Evolutionary conservation across 768 basidiomycete species (phyloP).

Genomic region (Mycena vitilis): DNA sequence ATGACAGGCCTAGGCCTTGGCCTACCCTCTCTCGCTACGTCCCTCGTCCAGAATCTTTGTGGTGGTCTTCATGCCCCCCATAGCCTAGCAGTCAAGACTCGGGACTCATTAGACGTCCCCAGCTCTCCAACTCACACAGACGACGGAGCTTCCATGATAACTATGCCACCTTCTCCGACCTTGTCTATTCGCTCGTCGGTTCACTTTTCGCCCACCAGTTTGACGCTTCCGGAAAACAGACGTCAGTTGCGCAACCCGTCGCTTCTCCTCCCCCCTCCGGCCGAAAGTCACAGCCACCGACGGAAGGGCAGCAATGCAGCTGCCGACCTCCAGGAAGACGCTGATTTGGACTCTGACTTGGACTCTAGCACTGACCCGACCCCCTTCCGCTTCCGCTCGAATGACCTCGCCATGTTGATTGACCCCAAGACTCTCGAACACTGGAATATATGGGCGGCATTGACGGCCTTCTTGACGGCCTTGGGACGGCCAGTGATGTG

Average conservation of each 20-base stretch:
- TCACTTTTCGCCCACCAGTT: slow-evolving; percentile 62
- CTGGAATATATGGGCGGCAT: slow-evolving; percentile 81
- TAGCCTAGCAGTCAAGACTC: slow-evolving; percentile 23
- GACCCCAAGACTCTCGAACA: slow-evolving; percentile 86
- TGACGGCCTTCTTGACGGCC: slow-evolving; percentile 70
- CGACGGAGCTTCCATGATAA: slow-evolving; percentile 52
- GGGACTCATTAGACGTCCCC: slow-evolving; percentile 37
- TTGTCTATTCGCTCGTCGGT: slow-evolving; percentile 74
- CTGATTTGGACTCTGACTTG: slow-evolving; percentile 56
- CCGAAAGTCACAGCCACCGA: slow-evolving; percentile 50
- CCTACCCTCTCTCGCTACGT: slow-evolving; percentile 23
- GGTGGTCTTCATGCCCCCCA: slow-evolving; percentile 42
- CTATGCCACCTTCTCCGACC: slow-evolving; percentile 79
- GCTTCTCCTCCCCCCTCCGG: slow-evolving; percentile 60
- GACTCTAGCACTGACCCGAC: slow-evolving; percentile 68
- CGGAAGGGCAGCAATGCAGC: slow-evolving; percentile 67
- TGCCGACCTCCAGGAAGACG: slow-evolving; percentile 38
- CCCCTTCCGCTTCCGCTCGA: slow-evolving; percentile 82
- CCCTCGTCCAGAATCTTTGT: slow-evolving; percentile 14
- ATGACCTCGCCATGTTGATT: slow-evolving; percentile 83
- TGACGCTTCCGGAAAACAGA: slow-evolving; percentile 74
- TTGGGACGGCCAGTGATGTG: slow-evolving; percentile 71
- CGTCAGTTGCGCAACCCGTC: slow-evolving; percentile 69
- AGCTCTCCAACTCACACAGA: slow-evolving; percentile 46
- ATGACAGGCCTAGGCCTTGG: slow-evolving; percentile 17